Evolutionary conservation across 345 rosid species (phyloP).

Genomic region (Salix suchowensis): DNA sequence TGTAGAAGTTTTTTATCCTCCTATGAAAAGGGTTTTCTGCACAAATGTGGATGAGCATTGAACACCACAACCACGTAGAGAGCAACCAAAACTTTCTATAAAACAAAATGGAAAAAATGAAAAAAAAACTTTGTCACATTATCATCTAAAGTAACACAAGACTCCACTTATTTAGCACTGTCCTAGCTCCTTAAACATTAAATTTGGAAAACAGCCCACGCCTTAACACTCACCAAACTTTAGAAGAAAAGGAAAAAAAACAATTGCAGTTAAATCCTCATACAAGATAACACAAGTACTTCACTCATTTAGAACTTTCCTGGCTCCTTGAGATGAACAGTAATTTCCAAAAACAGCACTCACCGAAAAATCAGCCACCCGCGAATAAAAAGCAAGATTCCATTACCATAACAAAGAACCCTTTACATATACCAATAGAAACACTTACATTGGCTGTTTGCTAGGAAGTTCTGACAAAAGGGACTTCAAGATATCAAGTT

Average conservation of each 20-base stretch:
- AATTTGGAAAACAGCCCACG: neutral
- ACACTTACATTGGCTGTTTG: conserved; percentile 57
- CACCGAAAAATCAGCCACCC: neutral
- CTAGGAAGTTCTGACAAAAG: conserved; percentile 62
- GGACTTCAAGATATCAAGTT: conserved; percentile 73
- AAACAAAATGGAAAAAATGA: neutral
- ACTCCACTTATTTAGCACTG: neutral
- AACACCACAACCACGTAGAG: neutral
- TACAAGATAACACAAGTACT: neutral
- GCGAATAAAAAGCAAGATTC: neutral
- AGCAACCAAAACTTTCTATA: neutral
- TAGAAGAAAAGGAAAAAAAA: neutral
- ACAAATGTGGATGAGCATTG: neutral
- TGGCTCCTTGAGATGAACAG: neutral
- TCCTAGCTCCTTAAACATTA: neutral
- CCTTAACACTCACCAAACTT: neutral
- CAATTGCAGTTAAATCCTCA: neutral
- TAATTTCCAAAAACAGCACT: neutral
- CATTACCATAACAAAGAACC: neutral
- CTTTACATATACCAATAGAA: neutral
- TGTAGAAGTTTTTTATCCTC: neutral
- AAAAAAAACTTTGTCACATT: neutral
- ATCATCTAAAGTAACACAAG: neutral
- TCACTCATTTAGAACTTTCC: neutral
- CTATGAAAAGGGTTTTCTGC: neutral